Evolutionary conservation across 2,329 filamentous ascomycete genomes (phyloP).

Genomic region (Dactylonectria estremocensis): DNA sequence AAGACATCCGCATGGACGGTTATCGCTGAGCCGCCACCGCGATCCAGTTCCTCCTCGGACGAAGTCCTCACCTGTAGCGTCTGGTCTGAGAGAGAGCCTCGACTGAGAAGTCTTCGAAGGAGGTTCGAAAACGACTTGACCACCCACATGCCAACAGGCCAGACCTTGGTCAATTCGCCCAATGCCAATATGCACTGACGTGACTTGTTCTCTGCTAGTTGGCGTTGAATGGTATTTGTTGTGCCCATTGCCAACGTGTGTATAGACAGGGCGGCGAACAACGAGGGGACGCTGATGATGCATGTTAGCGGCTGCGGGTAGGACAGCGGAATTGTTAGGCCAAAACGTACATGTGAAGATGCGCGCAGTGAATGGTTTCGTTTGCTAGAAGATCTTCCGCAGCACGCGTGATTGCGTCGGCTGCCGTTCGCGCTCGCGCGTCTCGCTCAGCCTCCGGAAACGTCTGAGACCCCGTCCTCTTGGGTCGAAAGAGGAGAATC

Average conservation of each 20-base stretch:
- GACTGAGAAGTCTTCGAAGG: constrained; percentile 32
- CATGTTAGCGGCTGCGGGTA: too few relatives aligned
- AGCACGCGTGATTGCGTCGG: constrained; percentile 39
- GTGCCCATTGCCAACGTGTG: constrained; percentile 39
- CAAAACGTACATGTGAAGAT: constrained; percentile 34
- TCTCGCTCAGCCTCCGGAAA: constrained; percentile 30
- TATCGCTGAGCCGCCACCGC: background rate
- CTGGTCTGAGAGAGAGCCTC: constrained; percentile 31
- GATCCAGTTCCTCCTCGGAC: constrained; percentile 19
- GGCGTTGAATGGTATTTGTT: constrained; percentile 33
- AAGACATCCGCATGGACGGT: too few relatives aligned
- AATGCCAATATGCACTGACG: constrained; percentile 42
- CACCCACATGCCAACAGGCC: constrained; percentile 42
- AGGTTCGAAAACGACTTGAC: constrained; percentile 38
- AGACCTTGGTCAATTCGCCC: constrained; percentile 35
- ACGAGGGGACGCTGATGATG: constrained; percentile 13
- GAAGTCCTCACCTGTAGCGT: constrained; percentile 23
- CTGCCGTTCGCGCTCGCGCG: constrained; percentile 20
- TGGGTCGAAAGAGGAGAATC: constrained; percentile 36
- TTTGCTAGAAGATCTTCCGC: constrained; percentile 33
- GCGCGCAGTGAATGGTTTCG: constrained; percentile 25
- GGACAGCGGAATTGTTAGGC: rapidly evolving
- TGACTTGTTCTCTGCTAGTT: constrained; percentile 42
- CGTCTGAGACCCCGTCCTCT: background rate
- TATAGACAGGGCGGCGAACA: constrained; percentile 41